Percentiles rank a stretch among this genome's conserved stretches.
phyloP scores from a whole-genome alignment of 1,284 basidiomycete genomes.

The Ceratobasidium sp. region DNA sequence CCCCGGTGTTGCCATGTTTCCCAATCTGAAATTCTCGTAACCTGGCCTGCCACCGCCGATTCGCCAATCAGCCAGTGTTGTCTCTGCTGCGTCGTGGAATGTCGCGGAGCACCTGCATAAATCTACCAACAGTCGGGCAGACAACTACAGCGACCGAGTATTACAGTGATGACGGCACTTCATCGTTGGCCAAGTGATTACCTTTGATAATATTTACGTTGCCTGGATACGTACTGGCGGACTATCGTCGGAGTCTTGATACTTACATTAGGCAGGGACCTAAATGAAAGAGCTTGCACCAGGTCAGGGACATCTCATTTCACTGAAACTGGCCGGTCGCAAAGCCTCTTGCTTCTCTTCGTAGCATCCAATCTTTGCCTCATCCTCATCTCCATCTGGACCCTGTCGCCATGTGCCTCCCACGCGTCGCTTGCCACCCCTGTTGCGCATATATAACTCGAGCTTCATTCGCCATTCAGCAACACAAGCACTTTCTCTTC shows the following conservation, averaged over 20 bases:
- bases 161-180: neutral
- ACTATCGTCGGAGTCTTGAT: neutral
- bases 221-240: neutral
- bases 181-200: neutral
- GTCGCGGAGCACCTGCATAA: neutral
- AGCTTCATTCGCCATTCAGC: neutral
- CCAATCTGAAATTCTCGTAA: neutral
- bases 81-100: too few relatives aligned
- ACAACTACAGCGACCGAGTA: neutral
- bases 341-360: neutral
- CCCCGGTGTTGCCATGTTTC: neutral
- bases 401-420: conserved; percentile 29
- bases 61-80: neutral
- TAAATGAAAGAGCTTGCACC: neutral
- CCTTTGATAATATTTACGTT: neutral
- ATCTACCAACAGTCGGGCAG: neutral
- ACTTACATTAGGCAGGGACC: neutral
- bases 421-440: conserved; percentile 20
- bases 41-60: neutral
- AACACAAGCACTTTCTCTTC: conserved; percentile 16
- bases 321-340: neutral
- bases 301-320: conserved; percentile 9
- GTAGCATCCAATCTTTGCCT: neutral
- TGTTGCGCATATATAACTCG: conserved; percentile 16
- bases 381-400: neutral